Evolutionary conservation across 257 asterid species (phyloP).

Genomic region (Ehretia macrophylla): DNA sequence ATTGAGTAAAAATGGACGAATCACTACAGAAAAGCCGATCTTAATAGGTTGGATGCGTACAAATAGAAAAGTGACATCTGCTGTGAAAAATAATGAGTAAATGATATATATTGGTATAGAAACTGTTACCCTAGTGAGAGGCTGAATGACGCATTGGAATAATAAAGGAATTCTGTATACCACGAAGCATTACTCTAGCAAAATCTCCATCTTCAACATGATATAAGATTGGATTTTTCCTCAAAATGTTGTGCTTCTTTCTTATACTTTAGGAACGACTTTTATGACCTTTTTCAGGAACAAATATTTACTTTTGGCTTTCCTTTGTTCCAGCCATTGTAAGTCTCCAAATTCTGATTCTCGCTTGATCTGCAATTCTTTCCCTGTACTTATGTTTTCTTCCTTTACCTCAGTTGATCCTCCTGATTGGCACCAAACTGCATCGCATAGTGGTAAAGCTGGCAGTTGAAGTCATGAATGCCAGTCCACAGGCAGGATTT

Average conservation of each 20-base stretch:
- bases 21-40: too few species aligned
- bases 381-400: constrained; percentile 7
- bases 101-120: too few species aligned
- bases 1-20: too few species aligned
- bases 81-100: too few species aligned
- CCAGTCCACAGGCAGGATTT: constrained; percentile 50
- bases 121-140: too few species aligned
- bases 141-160: too few species aligned
- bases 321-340: constrained; percentile 78
- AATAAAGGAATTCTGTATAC: too few species aligned
- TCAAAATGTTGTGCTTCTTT: neutral
- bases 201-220: neutral
- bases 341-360: constrained; percentile 22
- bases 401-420: constrained; percentile 52
- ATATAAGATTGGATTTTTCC: too few species aligned
- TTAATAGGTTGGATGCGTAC: too few species aligned
- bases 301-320: constrained; percentile 88
- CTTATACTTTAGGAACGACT: neutral
- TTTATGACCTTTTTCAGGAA: constrained; percentile 46
- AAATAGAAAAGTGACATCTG: too few species aligned
- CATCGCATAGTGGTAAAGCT: constrained; percentile 78
- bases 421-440: constrained; percentile 80
- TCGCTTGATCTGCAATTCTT: constrained; percentile 1
- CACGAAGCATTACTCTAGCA: too few species aligned
- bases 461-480: constrained; percentile 76